Percentiles rank a stretch among this genome's conserved stretches.
Conservation (phyloP, 73 alveolate genomes). For the Tetrahymena borealis region DNA sequence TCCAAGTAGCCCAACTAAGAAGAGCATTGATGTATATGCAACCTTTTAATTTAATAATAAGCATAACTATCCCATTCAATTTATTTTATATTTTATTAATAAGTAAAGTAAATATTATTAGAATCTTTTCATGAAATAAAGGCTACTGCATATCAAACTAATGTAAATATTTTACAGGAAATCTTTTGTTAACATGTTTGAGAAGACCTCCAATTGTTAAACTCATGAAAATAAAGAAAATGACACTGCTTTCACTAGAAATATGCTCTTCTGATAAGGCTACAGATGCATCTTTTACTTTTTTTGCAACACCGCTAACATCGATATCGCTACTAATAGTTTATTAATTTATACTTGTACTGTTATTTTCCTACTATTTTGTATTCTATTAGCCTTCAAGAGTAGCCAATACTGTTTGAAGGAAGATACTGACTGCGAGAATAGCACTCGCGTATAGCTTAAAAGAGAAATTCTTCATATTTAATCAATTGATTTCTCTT, state of each 20-base stretch:
- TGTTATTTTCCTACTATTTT: background rate
- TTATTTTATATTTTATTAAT: too few species aligned
- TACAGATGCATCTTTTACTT: background rate
- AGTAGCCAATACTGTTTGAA: background rate
- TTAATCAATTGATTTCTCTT: too few species aligned
- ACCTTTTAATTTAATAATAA: background rate
- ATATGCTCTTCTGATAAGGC: background rate
- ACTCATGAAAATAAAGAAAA: constrained; percentile 1
- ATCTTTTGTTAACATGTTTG: background rate
- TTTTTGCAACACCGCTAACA: background rate
- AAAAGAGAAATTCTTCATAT: background rate
- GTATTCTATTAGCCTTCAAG: background rate
- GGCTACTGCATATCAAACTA: too few species aligned
- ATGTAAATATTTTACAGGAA: background rate
- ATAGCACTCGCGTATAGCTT: background rate
- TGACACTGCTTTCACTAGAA: background rate
- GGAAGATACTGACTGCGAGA: background rate
- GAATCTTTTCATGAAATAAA: too few species aligned
- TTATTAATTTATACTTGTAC: background rate
- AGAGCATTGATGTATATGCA: constrained; percentile 26
- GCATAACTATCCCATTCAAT: too few species aligned
- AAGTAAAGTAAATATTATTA: too few species aligned
- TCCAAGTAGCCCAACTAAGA: constrained; percentile 18
- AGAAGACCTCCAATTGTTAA: background rate
- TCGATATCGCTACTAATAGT: background rate